Conservation (phyloP, 2,329 filamentous ascomycete species). For the Colletotrichum limetticola region DNA sequence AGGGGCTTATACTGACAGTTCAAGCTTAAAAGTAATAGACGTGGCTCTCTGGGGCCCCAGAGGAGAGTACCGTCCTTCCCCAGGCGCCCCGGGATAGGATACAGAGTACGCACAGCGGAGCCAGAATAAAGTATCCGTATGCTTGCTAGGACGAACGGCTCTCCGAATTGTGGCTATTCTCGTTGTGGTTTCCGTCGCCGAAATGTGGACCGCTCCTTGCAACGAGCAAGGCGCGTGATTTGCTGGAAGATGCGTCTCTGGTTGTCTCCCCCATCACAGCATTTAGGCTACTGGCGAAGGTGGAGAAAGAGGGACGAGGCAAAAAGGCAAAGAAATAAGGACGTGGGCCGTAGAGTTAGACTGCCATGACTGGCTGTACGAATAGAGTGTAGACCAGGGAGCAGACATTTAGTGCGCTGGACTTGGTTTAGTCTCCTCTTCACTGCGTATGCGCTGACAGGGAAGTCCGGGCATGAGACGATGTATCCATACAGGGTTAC, state of each 20-base stretch:
- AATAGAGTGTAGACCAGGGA: conserved; percentile 13
- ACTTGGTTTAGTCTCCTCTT: conserved; percentile 14
- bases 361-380: no score
- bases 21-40: conserved; percentile 23
- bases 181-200: conserved; percentile 13
- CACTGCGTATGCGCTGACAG: conserved; percentile 8
- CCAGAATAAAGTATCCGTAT: not conserved
- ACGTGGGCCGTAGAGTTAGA: not conserved
- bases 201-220: conserved; percentile 18
- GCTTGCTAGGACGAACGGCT: not conserved
- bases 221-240: conserved; percentile 15
- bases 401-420: not conserved
- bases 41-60: conserved; percentile 13
- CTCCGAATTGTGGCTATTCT: conserved; percentile 10
- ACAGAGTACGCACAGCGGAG: conserved; percentile 1
- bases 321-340: conserved; percentile 17
- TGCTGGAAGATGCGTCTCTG: conserved; percentile 1
- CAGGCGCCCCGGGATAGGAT: conserved; percentile 14
- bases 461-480: not conserved
- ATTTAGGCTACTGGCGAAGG: conserved; percentile 24
- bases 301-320: conserved; percentile 21
- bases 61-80: not conserved
- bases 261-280: conserved; percentile 10
- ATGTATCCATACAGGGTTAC: not conserved
- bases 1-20: not conserved